Evolutionary conservation across 2,329 filamentous ascomycete genomes (phyloP), one percentile per base, ranked within the genome.

Genomic region (Microdochium paspali): DNA sequence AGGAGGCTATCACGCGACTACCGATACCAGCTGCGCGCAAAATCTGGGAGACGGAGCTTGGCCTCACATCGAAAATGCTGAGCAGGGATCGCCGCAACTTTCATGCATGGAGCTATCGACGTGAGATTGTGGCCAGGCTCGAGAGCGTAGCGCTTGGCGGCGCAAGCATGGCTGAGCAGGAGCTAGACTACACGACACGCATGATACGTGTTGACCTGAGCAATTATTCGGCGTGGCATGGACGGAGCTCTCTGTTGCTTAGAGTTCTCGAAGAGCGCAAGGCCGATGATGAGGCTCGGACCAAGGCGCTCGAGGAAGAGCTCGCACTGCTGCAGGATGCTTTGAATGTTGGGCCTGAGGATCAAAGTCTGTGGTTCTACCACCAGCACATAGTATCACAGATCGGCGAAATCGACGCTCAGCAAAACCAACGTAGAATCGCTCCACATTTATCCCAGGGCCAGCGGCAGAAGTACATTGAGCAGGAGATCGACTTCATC

Each of bases 151-250:
- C 57, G 13, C 63, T 82, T 5, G 61, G 67, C 5, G 77, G 75
- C 1, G 63, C 65, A 45, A 87, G 79, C 62, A 80, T 95, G 74
- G 80, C 80, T 2, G 84, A 95, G 65, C 60, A 74, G 15, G 93
- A 98, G 64, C 93, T 95, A 55, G 81, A 79, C 30, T 97, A 96
- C 65, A 96, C 93, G 1, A 90, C 85, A 13, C 85, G 80, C 60
- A 96, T 91, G 88, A 89, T 96, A 57, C 71, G 76, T 35, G 71
- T 68, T n/a, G 87, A 94, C 57, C 72, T 98, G 44, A 95, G 87
- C 35, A 98, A 98, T 63, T 98, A 97, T 63, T 96, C 90, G 3
- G 93, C 93, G 2, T 97, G 93, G 91, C 93, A 98, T 63, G 86
- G 86, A 60, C 82, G 93, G 46, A 89, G 85, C 55, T 87, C 87